Base-by-base conservation (phyloP, 768 basidiomycete genomes). In the Hygrophoropsis aurantiaca region DNA sequence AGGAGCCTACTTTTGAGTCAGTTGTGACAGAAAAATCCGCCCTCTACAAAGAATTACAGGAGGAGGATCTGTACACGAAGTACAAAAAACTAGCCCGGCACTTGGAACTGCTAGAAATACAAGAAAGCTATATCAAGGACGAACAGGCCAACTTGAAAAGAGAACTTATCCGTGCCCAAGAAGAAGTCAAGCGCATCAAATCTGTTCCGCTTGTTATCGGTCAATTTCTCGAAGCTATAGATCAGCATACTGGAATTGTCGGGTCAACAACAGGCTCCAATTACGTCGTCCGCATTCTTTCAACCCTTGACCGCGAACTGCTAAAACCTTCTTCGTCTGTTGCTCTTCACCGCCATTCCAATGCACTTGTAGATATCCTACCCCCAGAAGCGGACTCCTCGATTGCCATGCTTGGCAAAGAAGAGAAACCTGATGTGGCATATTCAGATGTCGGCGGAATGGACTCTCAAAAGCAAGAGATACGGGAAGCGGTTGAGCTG, bases 161-260 rank as follows among this genome's bases (percentile, higher is more conserved):
- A 41, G 97, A 99, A 70, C 86, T 99, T 51, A 89, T 98, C 56
- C 91, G 97, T 47, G 97, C 97, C 0, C 97, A 99, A 64, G 97
- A 99, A 67, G 97, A 99, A 72, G 97, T 99, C 63, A 97, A 97
- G 71, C 90, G 97, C 49, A 99, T 99, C 65, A 94, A 98, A 71
- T 91, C 91, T 44, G 97, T 99, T 5, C 97, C 97, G 0, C 84
- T 99, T 13, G 97, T 99, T 63, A 99, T 99, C 60, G 97, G 97
- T 47, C 97, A 99, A 68, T 99, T 99, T 74, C 82, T 98, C 27
- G 97, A 99, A 72, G 89, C 97, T 42, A 97, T 99, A 65, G 97
- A 99, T 75, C 91, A 97, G 66, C 84, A 87, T 58, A 93, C 95
- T 13, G 93, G 87, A 51, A 99, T 99, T 55, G 97, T 98, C 16